Percentiles rank a stretch among this genome's conserved stretches.
Evolutionary conservation across 495 filamentous ascomycete species (phyloP).

Genomic region (Podospora pseudoanserina): DNA sequence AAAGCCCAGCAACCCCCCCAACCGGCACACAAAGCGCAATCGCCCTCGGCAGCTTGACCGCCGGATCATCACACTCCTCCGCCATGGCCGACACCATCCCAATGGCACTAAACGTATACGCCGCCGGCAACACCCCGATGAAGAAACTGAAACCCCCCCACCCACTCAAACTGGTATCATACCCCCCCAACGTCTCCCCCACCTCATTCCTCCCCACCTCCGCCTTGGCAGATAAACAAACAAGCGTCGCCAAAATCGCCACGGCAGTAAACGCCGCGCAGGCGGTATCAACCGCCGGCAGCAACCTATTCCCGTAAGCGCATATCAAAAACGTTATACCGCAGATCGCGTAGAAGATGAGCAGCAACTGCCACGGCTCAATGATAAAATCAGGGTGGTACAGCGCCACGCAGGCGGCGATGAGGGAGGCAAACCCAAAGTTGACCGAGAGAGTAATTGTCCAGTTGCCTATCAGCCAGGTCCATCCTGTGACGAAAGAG

Average conservation of each 20-base stretch:
- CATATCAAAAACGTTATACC: slow-evolving; percentile 55
- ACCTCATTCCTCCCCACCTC: slow-evolving; percentile 47
- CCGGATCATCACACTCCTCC: slow-evolving; percentile 54
- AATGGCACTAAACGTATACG: slow-evolving; percentile 58
- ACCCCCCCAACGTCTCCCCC: slow-evolving; percentile 41
- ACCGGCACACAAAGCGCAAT: slow-evolving; percentile 57
- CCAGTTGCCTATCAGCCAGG: slow-evolving; percentile 57
- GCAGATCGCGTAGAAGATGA: slow-evolving; percentile 59
- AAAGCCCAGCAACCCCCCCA: slow-evolving; percentile 56
- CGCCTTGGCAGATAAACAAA: slow-evolving; percentile 54
- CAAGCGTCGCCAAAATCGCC: slow-evolving; percentile 52
- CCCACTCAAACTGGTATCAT: slow-evolving; percentile 50
- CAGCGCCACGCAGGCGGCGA: slow-evolving; percentile 54
- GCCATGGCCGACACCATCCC: slow-evolving; percentile 60
- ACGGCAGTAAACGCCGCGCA: slow-evolving; percentile 56
- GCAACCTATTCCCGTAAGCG: slow-evolving; percentile 53
- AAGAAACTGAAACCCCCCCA: slow-evolving; percentile 53
- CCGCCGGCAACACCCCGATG: slow-evolving; percentile 51
- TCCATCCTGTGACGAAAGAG: slow-evolving; percentile 64
- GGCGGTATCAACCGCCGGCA: slow-evolving; percentile 58
- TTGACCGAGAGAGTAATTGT: slow-evolving; percentile 64
- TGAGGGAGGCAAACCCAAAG: slow-evolving; percentile 58
- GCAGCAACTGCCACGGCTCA: slow-evolving; percentile 53
- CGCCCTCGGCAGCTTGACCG: slow-evolving; percentile 56
- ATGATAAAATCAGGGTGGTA: slow-evolving; percentile 49